A percentile compares a stretch with the other conserved stretches of the same genome.
These are phyloP conservation scores for Cubamyces lactineus DNA, from an alignment of 768 basidiomycete genomes.

Conservation along the genomic window DNA sequence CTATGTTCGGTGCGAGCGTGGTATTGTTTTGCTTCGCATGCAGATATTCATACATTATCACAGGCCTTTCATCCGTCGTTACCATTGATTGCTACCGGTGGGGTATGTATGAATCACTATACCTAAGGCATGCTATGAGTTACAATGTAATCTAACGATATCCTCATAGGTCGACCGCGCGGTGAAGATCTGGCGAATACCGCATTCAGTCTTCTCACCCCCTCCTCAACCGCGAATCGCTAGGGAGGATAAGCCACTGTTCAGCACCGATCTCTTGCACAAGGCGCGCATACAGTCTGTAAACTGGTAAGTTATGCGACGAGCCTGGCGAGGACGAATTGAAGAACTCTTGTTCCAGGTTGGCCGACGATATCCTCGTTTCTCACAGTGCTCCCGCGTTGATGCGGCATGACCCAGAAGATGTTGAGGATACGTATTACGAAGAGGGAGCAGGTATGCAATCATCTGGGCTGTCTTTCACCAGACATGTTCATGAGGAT, in stretches of 20 bases:
- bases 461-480: not conserved
- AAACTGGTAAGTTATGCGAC: conserved; percentile 51
- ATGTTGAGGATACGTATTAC: conserved; percentile 26
- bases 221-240: conserved; percentile 24
- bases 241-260: conserved; percentile 77
- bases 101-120: conserved; percentile 49
- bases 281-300: conserved; percentile 66
- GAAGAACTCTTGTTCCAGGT: conserved; percentile 42
- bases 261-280: conserved; percentile 68
- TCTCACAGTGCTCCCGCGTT: conserved; percentile 36
- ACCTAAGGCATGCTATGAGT: not conserved
- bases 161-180: conserved; percentile 63
- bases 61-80: conserved; percentile 70
- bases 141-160: conserved; percentile 8
- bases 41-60: not conserved
- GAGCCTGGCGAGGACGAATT: not conserved
- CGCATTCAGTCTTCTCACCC: conserved; percentile 41
- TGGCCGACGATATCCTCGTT: conserved; percentile 49
- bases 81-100: conserved; percentile 77
- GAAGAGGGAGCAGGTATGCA: conserved; percentile 30
- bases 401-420: conserved; percentile 21
- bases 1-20: conserved; percentile 55
- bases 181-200: conserved; percentile 76
- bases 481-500: conserved; percentile 11
- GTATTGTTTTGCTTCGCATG: not conserved